phyloP scores from a whole-genome alignment of 1,139 yeast genomes.

The Yamadazyma mexicana region DNA sequence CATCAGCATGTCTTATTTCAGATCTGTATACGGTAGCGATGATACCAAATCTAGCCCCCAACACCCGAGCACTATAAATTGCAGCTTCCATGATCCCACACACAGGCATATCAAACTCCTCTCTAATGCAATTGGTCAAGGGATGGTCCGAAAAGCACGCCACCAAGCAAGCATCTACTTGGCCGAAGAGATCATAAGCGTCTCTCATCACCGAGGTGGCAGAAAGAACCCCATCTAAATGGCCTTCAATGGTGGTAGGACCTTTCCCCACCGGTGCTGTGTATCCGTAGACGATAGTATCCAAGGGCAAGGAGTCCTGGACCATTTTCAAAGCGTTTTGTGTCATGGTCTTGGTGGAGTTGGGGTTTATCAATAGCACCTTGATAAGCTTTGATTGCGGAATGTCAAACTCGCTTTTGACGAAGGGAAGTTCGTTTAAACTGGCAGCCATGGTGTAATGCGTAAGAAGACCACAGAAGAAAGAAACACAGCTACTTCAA shows the following conservation, averaged over 20 bases:
- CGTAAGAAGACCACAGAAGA: no score
- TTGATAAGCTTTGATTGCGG: constrained; percentile 3
- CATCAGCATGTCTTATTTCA: constrained; percentile 22
- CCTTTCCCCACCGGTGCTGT: constrained; percentile 10
- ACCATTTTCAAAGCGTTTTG: constrained; percentile 10
- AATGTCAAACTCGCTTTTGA: neutral
- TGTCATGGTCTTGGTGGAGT: constrained; percentile 11
- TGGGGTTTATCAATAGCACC: constrained; percentile 12
- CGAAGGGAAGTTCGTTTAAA: constrained; percentile 1
- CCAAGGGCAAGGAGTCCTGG: constrained; percentile 6
- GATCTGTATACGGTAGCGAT: constrained; percentile 22
- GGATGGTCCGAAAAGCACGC: constrained; percentile 15
- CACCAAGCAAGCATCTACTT: constrained; percentile 12
- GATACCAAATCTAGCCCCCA: constrained; percentile 15
- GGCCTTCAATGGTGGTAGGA: constrained; percentile 12
- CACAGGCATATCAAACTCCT: constrained; percentile 12
- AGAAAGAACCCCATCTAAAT: constrained; percentile 11
- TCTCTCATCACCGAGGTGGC: constrained; percentile 10
- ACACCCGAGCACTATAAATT: constrained; percentile 10
- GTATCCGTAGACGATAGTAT: constrained; percentile 12
- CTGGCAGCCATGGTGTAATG: no score
- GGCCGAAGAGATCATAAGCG: constrained; percentile 8
- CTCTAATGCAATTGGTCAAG: constrained; percentile 11
- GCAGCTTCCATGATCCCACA: constrained; percentile 15
- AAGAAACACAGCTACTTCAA: neutral